Conservation (phyloP, 2,329 filamentous ascomycete genomes). For the Hymenoscyphus albidus region DNA sequence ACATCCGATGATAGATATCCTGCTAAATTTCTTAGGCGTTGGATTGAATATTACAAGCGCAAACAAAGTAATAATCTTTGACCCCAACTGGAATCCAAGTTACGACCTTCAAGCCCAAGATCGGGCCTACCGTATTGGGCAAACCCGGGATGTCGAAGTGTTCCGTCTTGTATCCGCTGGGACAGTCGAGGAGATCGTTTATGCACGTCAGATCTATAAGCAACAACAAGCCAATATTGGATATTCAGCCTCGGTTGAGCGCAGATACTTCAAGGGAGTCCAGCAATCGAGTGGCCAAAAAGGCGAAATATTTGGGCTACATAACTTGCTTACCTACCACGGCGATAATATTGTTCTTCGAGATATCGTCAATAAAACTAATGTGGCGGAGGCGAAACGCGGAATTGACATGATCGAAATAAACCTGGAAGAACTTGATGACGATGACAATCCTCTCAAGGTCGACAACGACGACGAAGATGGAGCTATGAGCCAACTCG, state of each 20-base stretch:
- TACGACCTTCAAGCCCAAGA: conserved; percentile 96
- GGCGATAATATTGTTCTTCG: conserved; percentile 74
- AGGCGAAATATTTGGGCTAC: conserved; percentile 89
- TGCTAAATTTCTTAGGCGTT: conserved; percentile 47
- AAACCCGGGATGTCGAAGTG: conserved; percentile 88
- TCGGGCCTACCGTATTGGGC: conserved; percentile 91
- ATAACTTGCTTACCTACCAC: conserved; percentile 82
- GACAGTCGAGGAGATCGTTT: conserved; percentile 95
- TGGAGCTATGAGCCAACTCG: conserved; percentile 69
- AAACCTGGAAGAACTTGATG: conserved; percentile 60
- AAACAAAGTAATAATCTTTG: conserved; percentile 96
- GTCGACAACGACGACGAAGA: conserved; percentile 47
- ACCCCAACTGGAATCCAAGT: conserved; percentile 96
- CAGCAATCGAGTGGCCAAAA: conserved; percentile 79
- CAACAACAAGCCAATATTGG: conserved; percentile 98
- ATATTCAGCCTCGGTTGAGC: conserved; percentile 86
- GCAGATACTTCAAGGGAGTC: conserved; percentile 92
- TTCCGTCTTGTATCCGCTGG: conserved; percentile 87
- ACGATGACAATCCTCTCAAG: conserved; percentile 44
- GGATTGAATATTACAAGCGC: conserved; percentile 95
- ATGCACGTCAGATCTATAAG: conserved; percentile 96
- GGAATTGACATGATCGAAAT: conserved; percentile 78
- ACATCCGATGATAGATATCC: neutral
- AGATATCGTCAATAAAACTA: conserved; percentile 98
- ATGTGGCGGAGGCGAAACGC: conserved; percentile 86